Evolutionary conservation across 257 asterid genomes (phyloP).

Genomic region (Nicotiana obtusifolia): DNA sequence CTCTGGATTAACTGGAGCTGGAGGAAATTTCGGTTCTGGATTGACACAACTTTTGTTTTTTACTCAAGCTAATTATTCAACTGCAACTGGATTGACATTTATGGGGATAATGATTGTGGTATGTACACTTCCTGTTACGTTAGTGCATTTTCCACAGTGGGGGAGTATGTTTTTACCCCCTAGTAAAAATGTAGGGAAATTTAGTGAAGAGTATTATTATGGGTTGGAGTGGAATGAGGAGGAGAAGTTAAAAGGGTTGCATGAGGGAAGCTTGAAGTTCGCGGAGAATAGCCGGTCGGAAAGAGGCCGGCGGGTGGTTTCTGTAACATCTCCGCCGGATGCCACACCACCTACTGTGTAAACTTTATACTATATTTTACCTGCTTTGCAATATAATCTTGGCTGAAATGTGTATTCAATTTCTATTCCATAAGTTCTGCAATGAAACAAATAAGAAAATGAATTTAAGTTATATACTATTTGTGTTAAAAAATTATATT

Average conservation of each 20-base stretch:
- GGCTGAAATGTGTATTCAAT: too few relatives aligned
- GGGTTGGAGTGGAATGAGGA: constrained; percentile 42
- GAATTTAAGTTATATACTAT: neutral
- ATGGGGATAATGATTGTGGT: constrained; percentile 54
- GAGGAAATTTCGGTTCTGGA: constrained; percentile 56
- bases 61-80: constrained; percentile 36
- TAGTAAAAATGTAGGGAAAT: constrained; percentile 11
- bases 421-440: too few relatives aligned
- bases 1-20: constrained; percentile 54
- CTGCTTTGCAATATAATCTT: neutral
- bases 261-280: constrained; percentile 41
- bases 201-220: constrained; percentile 43
- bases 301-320: constrained; percentile 32
- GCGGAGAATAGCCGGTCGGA: constrained; percentile 57
- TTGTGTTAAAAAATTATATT: too few relatives aligned
- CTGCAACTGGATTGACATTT: constrained; percentile 32
- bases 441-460: too few relatives aligned
- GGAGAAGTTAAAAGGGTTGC: constrained; percentile 42
- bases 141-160: constrained; percentile 65
- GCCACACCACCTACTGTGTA: neutral
- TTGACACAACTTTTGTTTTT: constrained; percentile 47
- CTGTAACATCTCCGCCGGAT: constrained; percentile 19
- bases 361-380: neutral
- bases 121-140: constrained; percentile 39
- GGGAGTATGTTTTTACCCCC: constrained; percentile 56